Evolutionary conservation across 495 filamentous ascomycete genomes (phyloP), one percentile per base, ranked within the genome.

Genomic region (Penicillium soppii): DNA sequence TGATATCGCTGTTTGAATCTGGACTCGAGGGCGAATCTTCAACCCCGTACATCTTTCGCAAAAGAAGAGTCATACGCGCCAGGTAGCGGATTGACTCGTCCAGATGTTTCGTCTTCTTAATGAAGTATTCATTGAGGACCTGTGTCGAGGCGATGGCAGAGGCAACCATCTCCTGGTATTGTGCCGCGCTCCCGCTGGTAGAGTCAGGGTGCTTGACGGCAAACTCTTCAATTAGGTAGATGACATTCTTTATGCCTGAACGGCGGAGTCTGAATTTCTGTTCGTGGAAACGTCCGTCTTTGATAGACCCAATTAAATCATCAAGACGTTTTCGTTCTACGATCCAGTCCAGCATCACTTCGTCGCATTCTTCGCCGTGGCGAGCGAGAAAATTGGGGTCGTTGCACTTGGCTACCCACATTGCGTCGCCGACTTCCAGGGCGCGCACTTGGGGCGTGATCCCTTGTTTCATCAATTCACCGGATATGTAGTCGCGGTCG

Each of bases 11-110:
- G 42, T 49, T 54, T 55, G 36, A 39, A 15, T 45, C 37, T 32
- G 47, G 48, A 17, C 16, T 36, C 27, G 37, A 43, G 32, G 52
- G 52, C 1, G 54, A 46, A 25, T 72, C 64, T 30, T 75, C 69
- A 27, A 63, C 65, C 53, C 85, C 83, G 59, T 91, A 92, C 47
- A 83, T 72, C 15, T 74, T 75, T 54, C 85, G 80, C 3, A 94
- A 70, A 53, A 89, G 67, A 42, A 73, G 73, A 1, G 90, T 92
- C 83, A 95, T 87, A 3, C 82, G 75, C 0, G 86, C 81, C 2
- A 95, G 70, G 61, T 95, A 95, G 12, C 80, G 77, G 43, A 95
- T 91, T 0, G 88, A 85, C 50, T 95, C 89, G 59, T 92, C 90
- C 36, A 92, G 76, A 56, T 82, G 86, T 40, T 75, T 73, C 4